A percentile compares a stretch with the other conserved stretches of the same genome.
These are phyloP conservation scores for Acorus calamus DNA, from an alignment of 106 monocot species.

Conservation along the genomic window DNA sequence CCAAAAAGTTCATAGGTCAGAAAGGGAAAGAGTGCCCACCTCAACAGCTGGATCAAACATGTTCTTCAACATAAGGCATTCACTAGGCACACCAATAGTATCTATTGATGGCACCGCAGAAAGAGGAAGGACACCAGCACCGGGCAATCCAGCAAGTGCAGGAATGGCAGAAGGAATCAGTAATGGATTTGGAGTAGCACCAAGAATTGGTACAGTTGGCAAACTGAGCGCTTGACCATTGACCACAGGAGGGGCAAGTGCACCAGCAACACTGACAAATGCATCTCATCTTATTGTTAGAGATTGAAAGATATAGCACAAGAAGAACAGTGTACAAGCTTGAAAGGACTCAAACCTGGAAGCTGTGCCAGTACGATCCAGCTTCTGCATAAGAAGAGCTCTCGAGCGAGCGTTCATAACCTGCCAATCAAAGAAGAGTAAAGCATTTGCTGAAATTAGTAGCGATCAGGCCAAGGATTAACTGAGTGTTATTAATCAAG, in stretches of 20 bases:
- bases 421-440: constrained; percentile 8
- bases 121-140: constrained; percentile 14
- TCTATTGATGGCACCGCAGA: constrained; percentile 12
- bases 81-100: constrained; percentile 48
- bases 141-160: constrained; percentile 13
- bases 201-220: constrained; percentile 41
- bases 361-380: constrained; percentile 34
- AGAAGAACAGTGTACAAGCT: background rate
- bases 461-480: too few species aligned
- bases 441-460: too few species aligned
- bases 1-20: too few species aligned
- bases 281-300: background rate
- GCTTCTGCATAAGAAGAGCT: constrained; percentile 45
- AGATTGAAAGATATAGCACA: background rate
- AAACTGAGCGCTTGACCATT: constrained; percentile 7
- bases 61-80: constrained; percentile 88
- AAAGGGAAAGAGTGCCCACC: constrained; percentile 28
- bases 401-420: constrained; percentile 33
- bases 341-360: constrained; percentile 12
- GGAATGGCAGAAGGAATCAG: constrained; percentile 17
- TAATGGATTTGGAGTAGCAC: constrained; percentile 28
- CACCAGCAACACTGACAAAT: constrained; percentile 6
- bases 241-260: constrained; percentile 13
- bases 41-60: constrained; percentile 92
- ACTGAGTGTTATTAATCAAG: too few species aligned